Conservation (phyloP, 2,329 filamentous ascomycete genomes). For the Calycina herbarum region DNA sequence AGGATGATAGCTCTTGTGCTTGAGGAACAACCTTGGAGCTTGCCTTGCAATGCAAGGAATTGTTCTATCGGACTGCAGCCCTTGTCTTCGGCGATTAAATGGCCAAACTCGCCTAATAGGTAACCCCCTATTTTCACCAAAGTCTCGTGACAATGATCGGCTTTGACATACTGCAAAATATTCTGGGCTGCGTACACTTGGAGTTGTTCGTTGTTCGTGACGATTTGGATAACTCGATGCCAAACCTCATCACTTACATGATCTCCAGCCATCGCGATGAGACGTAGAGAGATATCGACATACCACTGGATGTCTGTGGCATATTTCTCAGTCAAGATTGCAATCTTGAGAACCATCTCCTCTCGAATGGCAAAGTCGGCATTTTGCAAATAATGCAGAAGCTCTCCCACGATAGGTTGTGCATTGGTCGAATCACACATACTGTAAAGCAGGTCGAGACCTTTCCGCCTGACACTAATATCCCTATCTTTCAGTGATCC, state of each 20-base stretch:
- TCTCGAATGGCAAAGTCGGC: conserved; percentile 97
- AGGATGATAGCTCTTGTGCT: conserved; percentile 91
- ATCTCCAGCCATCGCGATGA: conserved; percentile 95
- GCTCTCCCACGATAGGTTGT: conserved; percentile 86
- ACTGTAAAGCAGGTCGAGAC: conserved; percentile 94
- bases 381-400: conserved; percentile 90
- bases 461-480: conserved; percentile 95
- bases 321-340: conserved; percentile 97
- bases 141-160: conserved; percentile 93
- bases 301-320: conserved; percentile 99
- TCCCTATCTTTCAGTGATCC: conserved; percentile 92
- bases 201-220: conserved; percentile 97
- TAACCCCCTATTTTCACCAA: conserved; percentile 97
- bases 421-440: conserved; percentile 99
- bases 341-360: conserved; percentile 99
- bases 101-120: conserved; percentile 93
- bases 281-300: conserved; percentile 90
- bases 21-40: conserved; percentile 85
- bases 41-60: conserved; percentile 86
- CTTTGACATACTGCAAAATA: conserved; percentile 87
- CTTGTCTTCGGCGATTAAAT: conserved; percentile 88
- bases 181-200: conserved; percentile 96
- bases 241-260: conserved; percentile 99
- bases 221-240: conserved; percentile 98
- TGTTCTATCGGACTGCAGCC: conserved; percentile 97